These are phyloP conservation scores for Macaranga tanarius DNA, from an alignment of 441 rosid genomes.

Conservation along the genomic window DNA sequence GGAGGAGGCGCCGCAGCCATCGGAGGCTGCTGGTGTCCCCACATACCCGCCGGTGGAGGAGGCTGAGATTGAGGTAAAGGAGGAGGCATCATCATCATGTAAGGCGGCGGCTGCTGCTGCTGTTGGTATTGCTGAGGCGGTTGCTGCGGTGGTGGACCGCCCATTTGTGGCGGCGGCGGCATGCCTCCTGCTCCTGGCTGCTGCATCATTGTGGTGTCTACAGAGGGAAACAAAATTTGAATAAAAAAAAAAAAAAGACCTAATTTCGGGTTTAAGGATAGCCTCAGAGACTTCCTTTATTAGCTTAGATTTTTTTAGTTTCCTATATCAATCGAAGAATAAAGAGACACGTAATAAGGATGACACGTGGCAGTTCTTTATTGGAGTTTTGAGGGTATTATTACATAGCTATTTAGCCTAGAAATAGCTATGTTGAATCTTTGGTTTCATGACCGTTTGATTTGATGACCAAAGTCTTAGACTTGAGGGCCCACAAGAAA, in stretches of 20 bases:
- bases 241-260: conserved; percentile 23
- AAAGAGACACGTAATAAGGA: not conserved
- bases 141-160: conserved; percentile 45
- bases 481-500: too few species aligned
- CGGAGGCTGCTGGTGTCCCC: conserved; percentile 38
- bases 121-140: conserved; percentile 37
- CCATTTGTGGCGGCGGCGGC: conserved; percentile 36
- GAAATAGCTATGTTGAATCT: too few species aligned
- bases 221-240: not conserved
- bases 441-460: not conserved
- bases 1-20: conserved; percentile 25
- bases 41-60: conserved; percentile 42
- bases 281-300: too few species aligned
- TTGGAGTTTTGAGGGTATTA: not conserved
- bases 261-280: not conserved
- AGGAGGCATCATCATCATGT: conserved; percentile 56
- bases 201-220: conserved; percentile 45
- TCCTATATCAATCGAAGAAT: not conserved
- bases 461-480: too few species aligned
- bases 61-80: conserved; percentile 41
- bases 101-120: conserved; percentile 48
- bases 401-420: too few species aligned
- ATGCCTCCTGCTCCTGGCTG: conserved; percentile 53
- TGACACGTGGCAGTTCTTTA: not conserved
- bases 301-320: not conserved